These are phyloP conservation scores for Lathyrus sativus DNA, from an alignment of 306 rosid species.

Conservation along the genomic window DNA sequence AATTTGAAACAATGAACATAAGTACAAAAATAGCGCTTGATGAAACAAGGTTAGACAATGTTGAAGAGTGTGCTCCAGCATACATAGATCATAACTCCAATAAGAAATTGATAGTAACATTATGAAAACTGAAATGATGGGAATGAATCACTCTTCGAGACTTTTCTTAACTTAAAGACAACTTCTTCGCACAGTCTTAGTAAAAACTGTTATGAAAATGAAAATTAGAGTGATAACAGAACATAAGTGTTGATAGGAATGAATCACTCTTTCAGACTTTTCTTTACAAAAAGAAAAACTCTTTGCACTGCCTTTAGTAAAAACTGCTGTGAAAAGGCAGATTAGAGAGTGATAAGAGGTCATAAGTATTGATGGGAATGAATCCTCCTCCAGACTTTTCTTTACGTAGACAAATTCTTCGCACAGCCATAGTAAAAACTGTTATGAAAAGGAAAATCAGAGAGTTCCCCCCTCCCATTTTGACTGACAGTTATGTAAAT, in stretches of 20 bases:
- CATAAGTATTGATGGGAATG: too few species aligned
- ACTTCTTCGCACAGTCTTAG: background rate
- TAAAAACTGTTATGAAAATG: background rate
- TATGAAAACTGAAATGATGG: background rate
- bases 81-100: conserved; percentile 2
- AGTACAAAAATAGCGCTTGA: background rate
- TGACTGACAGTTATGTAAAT: conserved; percentile 22
- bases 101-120: background rate
- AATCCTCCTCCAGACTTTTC: conserved; percentile 8
- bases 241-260: conserved; percentile 1
- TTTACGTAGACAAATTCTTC: conserved; percentile 3
- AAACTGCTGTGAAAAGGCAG: conserved; percentile 19
- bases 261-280: conserved; percentile 17
- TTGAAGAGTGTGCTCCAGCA: background rate
- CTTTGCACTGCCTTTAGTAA: background rate
- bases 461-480: conserved; percentile 19
- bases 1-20: conserved; percentile 13
- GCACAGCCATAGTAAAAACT: background rate
- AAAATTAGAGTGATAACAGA: background rate
- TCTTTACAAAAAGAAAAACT: background rate
- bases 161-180: conserved; percentile 3
- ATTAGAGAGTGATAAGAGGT: background rate
- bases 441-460: conserved; percentile 18
- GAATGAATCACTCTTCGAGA: conserved; percentile 18
- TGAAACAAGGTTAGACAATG: conserved; percentile 8